Percentiles rank a stretch among this genome's conserved stretches.
These are phyloP conservation scores for Mycena rebaudengoi DNA, from an alignment of 768 basidiomycete genomes.

Conservation along the genomic window DNA sequence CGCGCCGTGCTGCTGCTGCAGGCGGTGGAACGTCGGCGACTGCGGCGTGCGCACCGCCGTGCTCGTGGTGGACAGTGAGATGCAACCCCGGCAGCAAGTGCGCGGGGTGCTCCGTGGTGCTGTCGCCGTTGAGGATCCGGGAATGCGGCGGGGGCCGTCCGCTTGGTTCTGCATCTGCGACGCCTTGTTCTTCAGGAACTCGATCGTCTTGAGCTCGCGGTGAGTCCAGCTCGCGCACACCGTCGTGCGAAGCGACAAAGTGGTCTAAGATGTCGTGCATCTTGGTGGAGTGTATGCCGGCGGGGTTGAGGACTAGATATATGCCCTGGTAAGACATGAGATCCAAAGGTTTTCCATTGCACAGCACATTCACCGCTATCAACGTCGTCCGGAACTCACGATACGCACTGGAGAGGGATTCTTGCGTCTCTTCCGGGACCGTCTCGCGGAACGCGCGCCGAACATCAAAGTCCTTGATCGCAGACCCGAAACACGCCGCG, in stretches of 20 bases:
- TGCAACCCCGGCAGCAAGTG: conserved; percentile 61
- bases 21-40: conserved; percentile 67
- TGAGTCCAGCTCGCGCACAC: conserved; percentile 77
- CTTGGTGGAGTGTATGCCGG: conserved; percentile 67
- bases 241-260: conserved; percentile 76
- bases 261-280: conserved; percentile 86
- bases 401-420: conserved; percentile 82
- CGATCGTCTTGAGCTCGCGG: conserved; percentile 85
- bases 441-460: conserved; percentile 72
- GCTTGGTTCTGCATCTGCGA: conserved; percentile 57
- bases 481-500: conserved; percentile 91
- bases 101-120: conserved; percentile 54
- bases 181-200: conserved; percentile 78
- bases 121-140: conserved; percentile 34
- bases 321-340: conserved; percentile 50
- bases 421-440: conserved; percentile 68
- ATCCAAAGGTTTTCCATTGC: not conserved
- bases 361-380: conserved; percentile 63
- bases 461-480: conserved; percentile 86
- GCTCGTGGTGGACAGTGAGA: too few relatives aligned
- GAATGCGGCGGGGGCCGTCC: conserved; percentile 35
- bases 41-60: conserved; percentile 49
- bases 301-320: conserved; percentile 82
- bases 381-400: conserved; percentile 90
- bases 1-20: conserved; percentile 61